These are phyloP conservation scores for Neofusicoccum sp. DNA, from an alignment of 2,329 filamentous ascomycete species.

Conservation along the genomic window DNA sequence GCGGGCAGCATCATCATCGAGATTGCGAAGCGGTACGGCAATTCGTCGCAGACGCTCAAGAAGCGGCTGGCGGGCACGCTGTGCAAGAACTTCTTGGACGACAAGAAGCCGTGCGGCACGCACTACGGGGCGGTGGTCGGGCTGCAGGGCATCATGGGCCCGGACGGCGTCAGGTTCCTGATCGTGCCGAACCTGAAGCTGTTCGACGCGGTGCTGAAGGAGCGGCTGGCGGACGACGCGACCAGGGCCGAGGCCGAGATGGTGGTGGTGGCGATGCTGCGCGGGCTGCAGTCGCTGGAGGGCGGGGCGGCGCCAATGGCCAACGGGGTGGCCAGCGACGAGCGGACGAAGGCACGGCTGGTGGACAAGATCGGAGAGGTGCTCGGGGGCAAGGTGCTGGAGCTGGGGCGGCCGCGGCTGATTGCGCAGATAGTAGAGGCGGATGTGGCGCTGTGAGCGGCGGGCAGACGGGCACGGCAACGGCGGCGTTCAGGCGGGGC, in stretches of 20 bases:
- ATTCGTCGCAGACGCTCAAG: slow-evolving; percentile 76
- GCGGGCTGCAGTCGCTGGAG: slow-evolving; percentile 55
- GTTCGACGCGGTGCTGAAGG: slow-evolving; percentile 61
- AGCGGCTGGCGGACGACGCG: slow-evolving; percentile 54
- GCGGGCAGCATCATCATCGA: slow-evolving; percentile 77
- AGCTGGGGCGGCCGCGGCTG: slow-evolving; percentile 36
- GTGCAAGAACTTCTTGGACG: slow-evolving; percentile 87
- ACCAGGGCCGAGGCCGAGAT: slow-evolving; percentile 60
- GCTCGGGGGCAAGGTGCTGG: slow-evolving; percentile 41
- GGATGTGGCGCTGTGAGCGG: slow-evolving; percentile 17
- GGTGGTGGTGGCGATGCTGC: slow-evolving; percentile 58
- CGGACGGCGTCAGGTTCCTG: slow-evolving; percentile 62
- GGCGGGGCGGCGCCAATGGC: slow-evolving; percentile 21
- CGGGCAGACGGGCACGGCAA: background rate
- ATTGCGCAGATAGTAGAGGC: slow-evolving; percentile 39
- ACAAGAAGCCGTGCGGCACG: slow-evolving; percentile 74
- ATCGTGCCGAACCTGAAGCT: slow-evolving; percentile 65
- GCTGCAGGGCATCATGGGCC: slow-evolving; percentile 71
- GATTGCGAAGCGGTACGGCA: slow-evolving; percentile 77
- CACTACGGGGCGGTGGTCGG: slow-evolving; percentile 88
- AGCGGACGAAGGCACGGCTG: slow-evolving; percentile 40
- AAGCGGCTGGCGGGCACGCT: slow-evolving; percentile 90
- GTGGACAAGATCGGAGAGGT: slow-evolving; percentile 46
- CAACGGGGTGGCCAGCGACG: slow-evolving; percentile 44
- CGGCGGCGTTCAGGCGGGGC: slow-evolving; percentile 6